A percentile compares a stretch with the other conserved stretches of the same genome.
Conservation (phyloP, 345 rosid species). For the Lenwebbia sp. region DNA sequence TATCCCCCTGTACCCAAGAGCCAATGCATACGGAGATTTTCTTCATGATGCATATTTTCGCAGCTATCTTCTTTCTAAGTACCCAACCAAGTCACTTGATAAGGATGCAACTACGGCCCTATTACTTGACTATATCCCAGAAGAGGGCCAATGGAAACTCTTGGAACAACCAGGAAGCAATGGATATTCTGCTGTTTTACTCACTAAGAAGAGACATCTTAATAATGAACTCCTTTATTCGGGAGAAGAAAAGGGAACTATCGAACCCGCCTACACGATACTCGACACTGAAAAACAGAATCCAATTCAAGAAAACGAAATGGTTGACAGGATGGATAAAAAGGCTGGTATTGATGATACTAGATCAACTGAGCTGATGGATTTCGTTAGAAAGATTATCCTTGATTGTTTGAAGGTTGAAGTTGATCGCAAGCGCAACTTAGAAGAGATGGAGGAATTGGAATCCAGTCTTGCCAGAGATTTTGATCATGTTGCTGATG, state of each 20-base stretch:
- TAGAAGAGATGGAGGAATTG: slow-evolving; percentile 45
- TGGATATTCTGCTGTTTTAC: slow-evolving; percentile 19
- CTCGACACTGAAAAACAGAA: slow-evolving; percentile 41
- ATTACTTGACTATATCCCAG: slow-evolving; percentile 80
- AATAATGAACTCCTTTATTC: slow-evolving; percentile 10
- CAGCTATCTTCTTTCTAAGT: slow-evolving; percentile 34
- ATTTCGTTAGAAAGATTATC: slow-evolving; percentile 47
- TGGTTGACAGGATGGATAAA: slow-evolving; percentile 10
- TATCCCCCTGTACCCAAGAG: slow-evolving; percentile 20
- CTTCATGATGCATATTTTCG: slow-evolving; percentile 20
- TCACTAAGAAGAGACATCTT: slow-evolving; percentile 16
- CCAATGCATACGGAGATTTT: slow-evolving; percentile 21
- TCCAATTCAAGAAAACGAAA: slow-evolving; percentile 21
- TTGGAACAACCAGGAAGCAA: slow-evolving; percentile 47
- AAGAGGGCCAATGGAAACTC: slow-evolving; percentile 88
- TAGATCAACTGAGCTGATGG: slow-evolving; percentile 34
- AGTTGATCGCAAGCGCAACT: slow-evolving; percentile 55
- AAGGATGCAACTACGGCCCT: slow-evolving; percentile 62
- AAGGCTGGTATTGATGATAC: slow-evolving; percentile 9
- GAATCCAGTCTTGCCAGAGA: slow-evolving; percentile 47
- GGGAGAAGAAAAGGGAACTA: slow-evolving; percentile 21
- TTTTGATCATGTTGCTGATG: slow-evolving; percentile 56
- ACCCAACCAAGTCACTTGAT: slow-evolving; percentile 44
- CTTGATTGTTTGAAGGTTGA: slow-evolving; percentile 61
- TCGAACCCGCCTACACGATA: slow-evolving; percentile 64